These are phyloP conservation scores for Phytophthora idaei DNA, from an alignment of 352 stramenopile species.

Conservation along the genomic window DNA sequence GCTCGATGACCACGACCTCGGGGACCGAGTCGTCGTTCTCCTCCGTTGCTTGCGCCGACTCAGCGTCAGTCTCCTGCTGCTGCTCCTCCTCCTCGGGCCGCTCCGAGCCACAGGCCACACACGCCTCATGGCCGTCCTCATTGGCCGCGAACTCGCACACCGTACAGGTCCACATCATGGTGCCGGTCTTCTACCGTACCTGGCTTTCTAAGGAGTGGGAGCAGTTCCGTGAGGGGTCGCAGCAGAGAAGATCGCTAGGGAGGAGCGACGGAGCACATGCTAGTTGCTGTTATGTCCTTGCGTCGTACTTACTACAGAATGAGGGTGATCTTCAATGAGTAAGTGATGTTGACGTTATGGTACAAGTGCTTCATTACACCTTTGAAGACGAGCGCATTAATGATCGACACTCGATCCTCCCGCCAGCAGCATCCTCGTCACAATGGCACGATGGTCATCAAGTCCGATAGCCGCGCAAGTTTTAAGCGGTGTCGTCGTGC, in stretches of 20 bases:
- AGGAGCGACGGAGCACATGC: too few relatives aligned
- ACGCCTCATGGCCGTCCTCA: constrained; percentile 56
- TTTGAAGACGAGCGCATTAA: too few relatives aligned
- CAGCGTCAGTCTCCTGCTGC: constrained; percentile 15
- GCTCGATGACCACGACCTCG: constrained; percentile 77
- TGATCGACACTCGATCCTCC: too few relatives aligned
- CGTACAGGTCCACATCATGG: constrained; percentile 66
- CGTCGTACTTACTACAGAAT: too few relatives aligned
- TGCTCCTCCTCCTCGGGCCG: constrained; percentile 33
- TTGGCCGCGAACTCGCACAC: constrained; percentile 69
- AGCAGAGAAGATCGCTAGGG: too few relatives aligned
- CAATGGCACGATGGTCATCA: neutral
- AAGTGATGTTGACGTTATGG: too few relatives aligned
- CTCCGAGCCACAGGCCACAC: constrained; percentile 65
- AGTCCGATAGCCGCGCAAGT: constrained; percentile 6
- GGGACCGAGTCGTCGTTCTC: neutral
- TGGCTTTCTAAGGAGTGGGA: too few relatives aligned
- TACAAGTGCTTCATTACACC: too few relatives aligned
- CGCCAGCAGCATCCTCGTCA: too few relatives aligned
- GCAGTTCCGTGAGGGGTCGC: too few relatives aligned
- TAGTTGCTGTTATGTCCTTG: too few relatives aligned
- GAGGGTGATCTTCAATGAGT: too few relatives aligned
- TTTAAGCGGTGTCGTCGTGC: constrained; percentile 4
- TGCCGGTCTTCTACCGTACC: neutral
- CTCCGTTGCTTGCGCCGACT: constrained; percentile 3